Conservation (phyloP, 1,284 basidiomycete genomes). For the Ceraceosorus guamensis region DNA sequence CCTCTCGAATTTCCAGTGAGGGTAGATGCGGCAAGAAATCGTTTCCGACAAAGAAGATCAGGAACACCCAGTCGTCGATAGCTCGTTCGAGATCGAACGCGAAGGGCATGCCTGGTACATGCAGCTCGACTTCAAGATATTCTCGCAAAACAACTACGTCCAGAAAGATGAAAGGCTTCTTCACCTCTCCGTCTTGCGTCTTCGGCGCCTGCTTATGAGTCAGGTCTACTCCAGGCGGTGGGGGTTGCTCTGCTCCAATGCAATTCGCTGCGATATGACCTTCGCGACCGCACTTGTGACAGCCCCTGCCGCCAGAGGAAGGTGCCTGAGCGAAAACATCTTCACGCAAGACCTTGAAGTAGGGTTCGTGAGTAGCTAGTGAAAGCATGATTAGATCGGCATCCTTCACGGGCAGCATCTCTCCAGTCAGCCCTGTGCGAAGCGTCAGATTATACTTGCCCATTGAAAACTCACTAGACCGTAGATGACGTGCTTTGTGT, state of each 20-base stretch:
- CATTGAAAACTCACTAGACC: slow-evolving; percentile 55
- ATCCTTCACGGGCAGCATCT: slow-evolving; percentile 53
- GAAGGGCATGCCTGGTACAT: slow-evolving; percentile 69
- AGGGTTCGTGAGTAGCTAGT: slow-evolving; percentile 92
- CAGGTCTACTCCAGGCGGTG: slow-evolving; percentile 22
- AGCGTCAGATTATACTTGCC: not conserved
- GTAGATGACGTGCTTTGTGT: slow-evolving; percentile 94
- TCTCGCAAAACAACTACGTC: slow-evolving; percentile 91
- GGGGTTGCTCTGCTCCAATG: slow-evolving; percentile 49
- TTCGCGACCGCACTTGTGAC: slow-evolving; percentile 84
- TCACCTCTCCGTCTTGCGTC: slow-evolving; percentile 51
- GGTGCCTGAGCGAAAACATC: slow-evolving; percentile 79
- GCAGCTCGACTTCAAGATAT: slow-evolving; percentile 92
- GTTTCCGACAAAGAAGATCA: slow-evolving; percentile 99
- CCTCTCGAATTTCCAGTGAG: slow-evolving; percentile 95
- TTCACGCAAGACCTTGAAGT: slow-evolving; percentile 94
- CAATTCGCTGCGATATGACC: slow-evolving; percentile 93
- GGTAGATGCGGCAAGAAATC: slow-evolving; percentile 98
- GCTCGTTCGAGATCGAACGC: slow-evolving; percentile 93
- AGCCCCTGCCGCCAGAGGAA: slow-evolving; percentile 59
- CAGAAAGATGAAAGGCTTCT: slow-evolving; percentile 99
- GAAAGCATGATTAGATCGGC: slow-evolving; percentile 99
- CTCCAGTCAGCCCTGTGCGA: no score
- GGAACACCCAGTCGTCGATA: slow-evolving; percentile 98
- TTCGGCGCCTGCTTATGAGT: slow-evolving; percentile 8